phyloP scores from a whole-genome alignment of 176 grass and related monocot species.

The Leersia perrieri region DNA sequence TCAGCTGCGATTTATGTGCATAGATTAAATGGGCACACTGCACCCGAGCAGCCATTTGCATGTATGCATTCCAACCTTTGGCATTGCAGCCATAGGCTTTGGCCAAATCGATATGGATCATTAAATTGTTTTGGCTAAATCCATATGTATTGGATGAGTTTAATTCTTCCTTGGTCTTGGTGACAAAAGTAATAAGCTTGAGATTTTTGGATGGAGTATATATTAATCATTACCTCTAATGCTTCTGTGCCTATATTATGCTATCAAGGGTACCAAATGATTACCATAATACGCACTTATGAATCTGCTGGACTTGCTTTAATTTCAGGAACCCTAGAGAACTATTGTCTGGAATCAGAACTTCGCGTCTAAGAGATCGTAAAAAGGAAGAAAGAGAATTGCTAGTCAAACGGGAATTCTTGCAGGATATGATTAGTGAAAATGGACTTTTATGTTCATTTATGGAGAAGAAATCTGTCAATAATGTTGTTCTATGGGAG shows the following conservation, averaged over 20 bases:
- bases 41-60: no score
- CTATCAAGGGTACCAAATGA: slow-evolving; percentile 22
- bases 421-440: slow-evolving; percentile 95
- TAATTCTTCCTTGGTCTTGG: no score
- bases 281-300: slow-evolving; percentile 22
- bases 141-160: no score
- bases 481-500: slow-evolving; percentile 78
- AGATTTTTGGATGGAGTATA: no score
- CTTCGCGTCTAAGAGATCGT: slow-evolving; percentile 80
- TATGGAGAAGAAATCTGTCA: slow-evolving; percentile 55
- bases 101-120: no score
- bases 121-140: no score
- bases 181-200: no score
- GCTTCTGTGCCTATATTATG: slow-evolving; percentile 33
- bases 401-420: slow-evolving; percentile 82
- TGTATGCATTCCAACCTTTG: no score
- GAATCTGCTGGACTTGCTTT: slow-evolving; percentile 59
- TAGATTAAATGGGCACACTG: no score
- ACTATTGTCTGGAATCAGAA: slow-evolving; percentile 69
- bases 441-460: slow-evolving; percentile 63
- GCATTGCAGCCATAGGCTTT: no score
- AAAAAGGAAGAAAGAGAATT: slow-evolving; percentile 96
- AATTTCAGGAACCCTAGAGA: slow-evolving; percentile 76
- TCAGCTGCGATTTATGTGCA: no score
- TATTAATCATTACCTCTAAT: background rate